phyloP scores from a whole-genome alignment of 805 yeast genomes.

The Monosporozyma servazzii region DNA sequence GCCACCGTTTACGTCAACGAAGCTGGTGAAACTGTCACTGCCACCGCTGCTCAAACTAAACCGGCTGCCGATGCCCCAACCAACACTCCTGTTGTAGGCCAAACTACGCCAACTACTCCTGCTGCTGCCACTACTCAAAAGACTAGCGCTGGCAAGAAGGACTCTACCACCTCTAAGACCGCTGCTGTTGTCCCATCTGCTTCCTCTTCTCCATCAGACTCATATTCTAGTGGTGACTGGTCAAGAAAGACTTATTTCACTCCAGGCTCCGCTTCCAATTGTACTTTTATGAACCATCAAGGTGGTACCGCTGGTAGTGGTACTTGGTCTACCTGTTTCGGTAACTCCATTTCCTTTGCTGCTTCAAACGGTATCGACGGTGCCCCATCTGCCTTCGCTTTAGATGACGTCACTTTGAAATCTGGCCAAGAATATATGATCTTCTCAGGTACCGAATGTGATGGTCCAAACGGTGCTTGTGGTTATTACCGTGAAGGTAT shows the following conservation, averaged over 20 bases:
- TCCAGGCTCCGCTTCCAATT: conserved; percentile 62
- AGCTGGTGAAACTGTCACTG: conserved; percentile 35
- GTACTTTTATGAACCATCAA: conserved; percentile 73
- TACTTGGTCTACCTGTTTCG: conserved; percentile 75
- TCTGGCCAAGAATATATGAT: conserved; percentile 77
- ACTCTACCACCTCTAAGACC: conserved; percentile 19
- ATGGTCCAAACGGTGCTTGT: conserved; percentile 43
- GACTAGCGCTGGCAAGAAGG: conserved; percentile 5
- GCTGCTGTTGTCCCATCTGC: conserved; percentile 29
- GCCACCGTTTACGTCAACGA: conserved; percentile 64
- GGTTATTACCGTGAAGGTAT: conserved; percentile 79
- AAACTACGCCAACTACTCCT: conserved; percentile 12
- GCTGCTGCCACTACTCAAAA: conserved; percentile 6
- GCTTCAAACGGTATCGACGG: conserved; percentile 69
- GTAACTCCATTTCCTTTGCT: conserved; percentile 84
- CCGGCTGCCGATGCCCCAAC: conserved; percentile 34
- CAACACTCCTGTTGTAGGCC: conserved; percentile 11
- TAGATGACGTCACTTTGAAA: conserved; percentile 56
- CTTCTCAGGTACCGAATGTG: conserved; percentile 63
- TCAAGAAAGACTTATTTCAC: conserved; percentile 63
- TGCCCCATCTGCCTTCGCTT: conserved; percentile 57
- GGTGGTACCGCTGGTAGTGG: conserved; percentile 88
- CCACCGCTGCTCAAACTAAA: conserved; percentile 54
- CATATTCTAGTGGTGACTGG: conserved; percentile 53
- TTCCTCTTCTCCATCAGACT: conserved; percentile 23